phyloP scores from a whole-genome alignment of 2,329 filamentous ascomycete genomes.

The Chaetothyriales sp. region DNA sequence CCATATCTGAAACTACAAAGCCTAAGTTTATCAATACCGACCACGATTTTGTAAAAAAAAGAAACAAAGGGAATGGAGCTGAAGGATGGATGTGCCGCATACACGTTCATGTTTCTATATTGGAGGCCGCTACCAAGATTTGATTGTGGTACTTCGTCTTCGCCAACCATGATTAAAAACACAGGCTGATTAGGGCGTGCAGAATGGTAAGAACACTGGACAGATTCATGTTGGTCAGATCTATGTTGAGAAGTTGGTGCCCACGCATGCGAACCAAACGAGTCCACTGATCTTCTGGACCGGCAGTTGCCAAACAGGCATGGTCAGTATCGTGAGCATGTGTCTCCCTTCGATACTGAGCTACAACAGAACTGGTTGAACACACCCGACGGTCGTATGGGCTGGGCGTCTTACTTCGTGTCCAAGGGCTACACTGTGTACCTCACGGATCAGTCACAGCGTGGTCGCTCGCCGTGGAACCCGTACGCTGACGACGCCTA shows the following conservation, averaged over 20 bases:
- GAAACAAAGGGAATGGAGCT: too few relatives aligned
- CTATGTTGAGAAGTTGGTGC: neutral
- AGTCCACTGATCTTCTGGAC: neutral
- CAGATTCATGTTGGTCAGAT: neutral
- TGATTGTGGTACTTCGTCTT: too few relatives aligned
- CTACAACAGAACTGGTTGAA: slow-evolving; percentile 25
- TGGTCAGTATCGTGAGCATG: neutral
- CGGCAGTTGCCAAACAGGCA: neutral
- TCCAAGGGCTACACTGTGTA: slow-evolving; percentile 34
- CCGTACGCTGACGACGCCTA: slow-evolving; percentile 6
- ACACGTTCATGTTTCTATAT: too few relatives aligned
- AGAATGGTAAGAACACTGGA: neutral
- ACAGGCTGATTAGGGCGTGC: too few relatives aligned
- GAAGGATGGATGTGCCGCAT: too few relatives aligned
- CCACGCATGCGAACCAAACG: neutral
- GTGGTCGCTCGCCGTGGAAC: slow-evolving; percentile 23
- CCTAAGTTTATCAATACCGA: too few relatives aligned
- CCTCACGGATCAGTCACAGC: slow-evolving; percentile 28
- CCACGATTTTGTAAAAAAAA: too few relatives aligned
- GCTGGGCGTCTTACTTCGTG: slow-evolving; percentile 37
- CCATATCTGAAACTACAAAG: too few relatives aligned
- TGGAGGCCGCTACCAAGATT: too few relatives aligned
- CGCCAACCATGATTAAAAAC: too few relatives aligned
- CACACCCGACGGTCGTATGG: slow-evolving; percentile 34
- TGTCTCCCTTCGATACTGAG: slow-evolving; percentile 12